Evolutionary conservation across 176 grass and related monocot species (phyloP), one percentile per base, ranked within the genome.

Genomic region (Olyra latifolia): DNA sequence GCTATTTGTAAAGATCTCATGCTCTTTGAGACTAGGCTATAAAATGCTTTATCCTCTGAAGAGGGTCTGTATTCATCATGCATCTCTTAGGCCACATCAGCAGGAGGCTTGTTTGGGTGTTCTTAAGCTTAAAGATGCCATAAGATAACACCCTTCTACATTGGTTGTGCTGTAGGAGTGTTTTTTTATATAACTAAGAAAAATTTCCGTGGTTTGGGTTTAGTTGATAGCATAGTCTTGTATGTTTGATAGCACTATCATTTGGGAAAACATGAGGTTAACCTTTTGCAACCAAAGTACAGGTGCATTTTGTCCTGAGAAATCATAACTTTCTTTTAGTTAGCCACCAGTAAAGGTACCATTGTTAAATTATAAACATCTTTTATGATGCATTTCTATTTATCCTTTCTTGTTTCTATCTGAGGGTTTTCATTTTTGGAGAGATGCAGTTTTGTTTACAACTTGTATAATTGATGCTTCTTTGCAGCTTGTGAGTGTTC

Each of bases 401-500:
- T 72, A 66, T 4, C 44, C 24, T 50, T 0, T 29, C 54, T 80
- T 58, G 7, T 24, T 38, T 72, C 35, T 61, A 14, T 72, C 62
- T 43, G 20, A 76, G 10, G 25, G 13, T 16, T 71, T 53, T 38
- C 4, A 66, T 55, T 46, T 75, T 55, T 62, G 17, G 17, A 30
- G 32, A 56, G 64, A 47, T n/a, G 17, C 44, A 66, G 35, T 83
- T 87, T 57, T 46, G 2, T 59, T 67, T 76, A 84, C 25, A 82
- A 48, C 30, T 32, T 72, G 27, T 42, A 66, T 79, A 54, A 32
- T 32, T 87, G 47, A 17, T 82, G 32, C 17, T 44, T 28, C 28
- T 54, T 87, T 92, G 76, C 86, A 97, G 95, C 56, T 94, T 80
- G 73, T 92, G 66, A 88, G 85, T 45, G 89, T 97, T 84, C 76